phyloP scores from a whole-genome alignment of 805 yeast species.

The Suhomyces faveliae region DNA sequence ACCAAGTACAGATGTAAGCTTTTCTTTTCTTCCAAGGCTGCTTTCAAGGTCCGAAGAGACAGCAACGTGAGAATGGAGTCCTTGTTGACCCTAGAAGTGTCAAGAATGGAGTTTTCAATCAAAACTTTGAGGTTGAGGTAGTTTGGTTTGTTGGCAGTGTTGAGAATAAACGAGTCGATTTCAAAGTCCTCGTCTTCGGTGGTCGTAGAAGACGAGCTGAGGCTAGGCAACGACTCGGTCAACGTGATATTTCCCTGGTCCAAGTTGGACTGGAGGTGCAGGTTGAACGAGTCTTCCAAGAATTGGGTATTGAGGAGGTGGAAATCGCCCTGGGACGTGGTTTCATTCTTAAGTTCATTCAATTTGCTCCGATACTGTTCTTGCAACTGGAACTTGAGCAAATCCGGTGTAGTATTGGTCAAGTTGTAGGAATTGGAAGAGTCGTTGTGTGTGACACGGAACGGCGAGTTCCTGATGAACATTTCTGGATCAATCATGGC shows the following conservation, averaged over 20 bases:
- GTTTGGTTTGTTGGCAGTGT: slow-evolving; percentile 20
- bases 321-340: slow-evolving; percentile 2
- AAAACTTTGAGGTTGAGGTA: slow-evolving; percentile 42
- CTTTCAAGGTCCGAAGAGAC: slow-evolving; percentile 27
- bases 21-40: slow-evolving; percentile 26
- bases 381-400: slow-evolving; percentile 43
- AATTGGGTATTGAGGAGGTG: slow-evolving; percentile 20
- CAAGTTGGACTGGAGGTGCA: slow-evolving; percentile 31
- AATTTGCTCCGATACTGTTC: slow-evolving; percentile 34
- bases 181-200: slow-evolving; percentile 18
- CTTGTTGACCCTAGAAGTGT: slow-evolving; percentile 33
- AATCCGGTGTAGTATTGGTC: slow-evolving; percentile 41
- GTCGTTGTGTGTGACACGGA: slow-evolving; percentile 27
- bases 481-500: slow-evolving; percentile 39
- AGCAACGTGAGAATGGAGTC: slow-evolving; percentile 33
- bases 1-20: slow-evolving; percentile 31
- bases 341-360: slow-evolving; percentile 11
- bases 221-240: slow-evolving; percentile 11
- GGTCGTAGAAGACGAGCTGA: slow-evolving; percentile 19
- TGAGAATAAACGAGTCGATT: slow-evolving; percentile 16
- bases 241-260: slow-evolving; percentile 24
- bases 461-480: slow-evolving; percentile 38
- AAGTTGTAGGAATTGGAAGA: slow-evolving; percentile 28
- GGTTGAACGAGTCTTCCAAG: slow-evolving; percentile 31
- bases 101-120: slow-evolving; percentile 46